A percentile compares a stretch with the other conserved stretches of the same genome.
Conservation (phyloP, 192 early-diverging fungal genomes). For the Podila epigama region DNA sequence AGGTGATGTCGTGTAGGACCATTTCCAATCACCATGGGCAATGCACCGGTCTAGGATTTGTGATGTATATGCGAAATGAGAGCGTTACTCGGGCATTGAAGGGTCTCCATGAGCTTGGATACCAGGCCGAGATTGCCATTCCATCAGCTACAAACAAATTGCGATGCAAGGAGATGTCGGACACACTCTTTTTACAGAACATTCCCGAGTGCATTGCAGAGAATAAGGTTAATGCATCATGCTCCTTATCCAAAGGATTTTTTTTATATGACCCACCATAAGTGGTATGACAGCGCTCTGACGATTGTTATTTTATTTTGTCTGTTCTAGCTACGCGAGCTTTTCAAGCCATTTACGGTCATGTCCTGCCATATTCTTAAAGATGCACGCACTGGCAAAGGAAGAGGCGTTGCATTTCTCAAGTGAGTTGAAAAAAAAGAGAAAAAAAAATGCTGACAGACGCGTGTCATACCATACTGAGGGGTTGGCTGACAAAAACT, state of each 20-base stretch:
- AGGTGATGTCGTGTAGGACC: constrained; percentile 41
- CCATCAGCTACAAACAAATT: constrained; percentile 41
- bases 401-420: constrained; percentile 36
- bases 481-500: no score
- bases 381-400: constrained; percentile 25
- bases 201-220: constrained; percentile 37
- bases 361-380: constrained; percentile 23
- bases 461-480: no score
- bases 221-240: constrained; percentile 11
- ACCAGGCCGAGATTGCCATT: constrained; percentile 40
- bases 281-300: not conserved
- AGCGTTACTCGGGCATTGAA: constrained; percentile 25
- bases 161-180: constrained; percentile 36
- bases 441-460: no score
- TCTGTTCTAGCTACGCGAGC: constrained; percentile 25
- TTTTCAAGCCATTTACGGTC: constrained; percentile 22
- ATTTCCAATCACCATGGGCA: constrained; percentile 33
- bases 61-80: constrained; percentile 33
- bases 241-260: not conserved
- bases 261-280: no score
- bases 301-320: not conserved
- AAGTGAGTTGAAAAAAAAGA: constrained; percentile 24
- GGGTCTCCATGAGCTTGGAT: constrained; percentile 27
- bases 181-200: constrained; percentile 42
- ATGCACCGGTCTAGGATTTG: constrained; percentile 41